phyloP scores from a whole-genome alignment of 768 basidiomycete genomes.

The Pulveroboletus sp. region DNA sequence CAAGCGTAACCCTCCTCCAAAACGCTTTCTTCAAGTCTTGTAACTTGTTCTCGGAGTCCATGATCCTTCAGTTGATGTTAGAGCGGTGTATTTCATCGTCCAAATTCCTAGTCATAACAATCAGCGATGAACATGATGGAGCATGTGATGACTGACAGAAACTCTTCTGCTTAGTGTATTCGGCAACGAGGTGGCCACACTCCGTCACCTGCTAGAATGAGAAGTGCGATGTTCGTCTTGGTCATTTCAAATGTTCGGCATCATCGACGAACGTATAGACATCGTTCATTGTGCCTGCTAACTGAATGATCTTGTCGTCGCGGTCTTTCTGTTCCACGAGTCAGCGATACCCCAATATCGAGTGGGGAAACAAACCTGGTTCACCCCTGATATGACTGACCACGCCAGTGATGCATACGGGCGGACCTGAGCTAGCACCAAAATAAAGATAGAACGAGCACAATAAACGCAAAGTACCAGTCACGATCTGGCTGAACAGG shows the following conservation, averaged over 20 bases:
- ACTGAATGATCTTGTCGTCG: not conserved
- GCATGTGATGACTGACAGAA: not conserved
- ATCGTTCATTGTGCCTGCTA: not conserved
- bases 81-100: not conserved
- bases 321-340: not conserved
- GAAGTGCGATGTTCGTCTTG: not conserved
- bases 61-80: not conserved
- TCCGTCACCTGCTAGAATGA: not conserved
- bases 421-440: not conserved
- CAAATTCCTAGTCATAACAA: not conserved
- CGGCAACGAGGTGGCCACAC: not conserved
- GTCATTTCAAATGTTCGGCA: not conserved
- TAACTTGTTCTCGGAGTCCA: not conserved
- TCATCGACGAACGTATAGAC: not conserved
- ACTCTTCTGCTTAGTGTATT: not conserved
- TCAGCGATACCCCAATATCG: not conserved
- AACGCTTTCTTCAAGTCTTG: not conserved
- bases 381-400: conserved; percentile 1
- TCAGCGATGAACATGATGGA: not conserved
- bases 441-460: not conserved
- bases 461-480: not conserved
- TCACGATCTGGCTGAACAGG: not conserved
- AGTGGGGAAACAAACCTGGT: not conserved
- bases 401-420: not conserved
- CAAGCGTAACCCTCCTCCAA: not conserved